Conservation (phyloP, 768 basidiomycete genomes). For the Guyanaporus albipodus region DNA sequence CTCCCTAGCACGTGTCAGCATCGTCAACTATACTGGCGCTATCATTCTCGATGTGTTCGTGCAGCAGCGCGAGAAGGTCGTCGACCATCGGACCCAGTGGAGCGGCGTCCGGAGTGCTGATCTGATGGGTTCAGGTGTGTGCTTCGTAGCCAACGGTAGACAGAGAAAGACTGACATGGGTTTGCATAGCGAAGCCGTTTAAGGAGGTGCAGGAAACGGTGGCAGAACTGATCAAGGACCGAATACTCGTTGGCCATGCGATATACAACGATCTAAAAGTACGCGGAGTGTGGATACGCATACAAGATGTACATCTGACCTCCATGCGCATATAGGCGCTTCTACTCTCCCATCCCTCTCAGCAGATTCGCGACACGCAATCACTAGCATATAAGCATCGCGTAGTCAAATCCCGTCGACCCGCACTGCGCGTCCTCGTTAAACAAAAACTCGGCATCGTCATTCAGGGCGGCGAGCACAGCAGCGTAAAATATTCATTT, state of each 20-base stretch:
- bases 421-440: slow-evolving; percentile 76
- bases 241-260: slow-evolving; percentile 87
- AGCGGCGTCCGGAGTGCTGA: slow-evolving; percentile 61
- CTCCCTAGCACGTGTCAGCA: slow-evolving; percentile 15
- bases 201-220: slow-evolving; percentile 76
- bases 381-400: slow-evolving; percentile 54
- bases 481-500: slow-evolving; percentile 55
- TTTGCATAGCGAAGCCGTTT: slow-evolving; percentile 63
- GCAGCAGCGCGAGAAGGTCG: slow-evolving; percentile 77
- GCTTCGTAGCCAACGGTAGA: background rate
- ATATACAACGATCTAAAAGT: slow-evolving; percentile 87
- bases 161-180: background rate
- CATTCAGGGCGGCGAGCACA: slow-evolving; percentile 90
- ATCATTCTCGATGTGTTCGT: slow-evolving; percentile 84
- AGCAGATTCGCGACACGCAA: slow-evolving; percentile 69
- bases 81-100: slow-evolving; percentile 89
- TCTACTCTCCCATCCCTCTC: slow-evolving; percentile 65
- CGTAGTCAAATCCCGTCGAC: slow-evolving; percentile 56
- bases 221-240: slow-evolving; percentile 68
- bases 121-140: slow-evolving; percentile 55
- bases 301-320: background rate
- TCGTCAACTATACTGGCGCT: slow-evolving; percentile 86
- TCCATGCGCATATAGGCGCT: slow-evolving; percentile 39
- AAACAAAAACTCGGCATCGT: slow-evolving; percentile 71
- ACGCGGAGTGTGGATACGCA: background rate